Base-by-base conservation (phyloP, 2,329 filamentous ascomycete genomes). In the Monosporascus sp. region DNA sequence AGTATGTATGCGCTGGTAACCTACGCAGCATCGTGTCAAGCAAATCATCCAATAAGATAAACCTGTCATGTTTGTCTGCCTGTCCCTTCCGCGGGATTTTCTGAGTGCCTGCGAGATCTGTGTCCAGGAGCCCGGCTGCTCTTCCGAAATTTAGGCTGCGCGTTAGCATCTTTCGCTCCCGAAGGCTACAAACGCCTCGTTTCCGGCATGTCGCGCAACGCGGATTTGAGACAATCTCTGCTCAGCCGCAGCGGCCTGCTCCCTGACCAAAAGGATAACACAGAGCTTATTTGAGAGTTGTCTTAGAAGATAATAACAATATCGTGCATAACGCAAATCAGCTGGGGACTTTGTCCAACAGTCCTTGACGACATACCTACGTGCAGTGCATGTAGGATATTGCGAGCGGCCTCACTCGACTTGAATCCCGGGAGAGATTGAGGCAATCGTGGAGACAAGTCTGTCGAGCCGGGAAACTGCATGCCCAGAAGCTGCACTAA, bases 401-500 rank as follows among this genome's bases (percentile, higher is more conserved):
- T 22, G 19, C 52, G 53, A 46, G 37, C 50, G 49, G 51, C 48
- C 50, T 52, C 41, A 53, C 56, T 55, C 40, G 51, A 59, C 54
- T 51, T 61, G 55, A 58, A 57, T 57, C 54, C 31, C 34, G 50
- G 22, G 49, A 26, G 46, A 38, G 46, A 38, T 54, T 45, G 51
- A 34, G 51, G 50, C 40, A 20, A 44, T 31, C 48, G 60, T 53
- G 49, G 53, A 24, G 52, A 57, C 52, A 56, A 56, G 55, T 49
- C 51, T 37, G 37, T 59, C 46, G 61, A 57, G 56, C 53, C 64
- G 64, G 64, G 50, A 55, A 53, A 51, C 51, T 57, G 64, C 62
- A 66, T 63, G 52, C 36, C 48, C 48, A 55, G 50, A 61, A 57
- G 40, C 48, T 54, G 50, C 52, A 49, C 48, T 36, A 52, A 47